Evolutionary conservation across 768 basidiomycete species (phyloP).

Genomic region (Russula griseocarnosa): DNA sequence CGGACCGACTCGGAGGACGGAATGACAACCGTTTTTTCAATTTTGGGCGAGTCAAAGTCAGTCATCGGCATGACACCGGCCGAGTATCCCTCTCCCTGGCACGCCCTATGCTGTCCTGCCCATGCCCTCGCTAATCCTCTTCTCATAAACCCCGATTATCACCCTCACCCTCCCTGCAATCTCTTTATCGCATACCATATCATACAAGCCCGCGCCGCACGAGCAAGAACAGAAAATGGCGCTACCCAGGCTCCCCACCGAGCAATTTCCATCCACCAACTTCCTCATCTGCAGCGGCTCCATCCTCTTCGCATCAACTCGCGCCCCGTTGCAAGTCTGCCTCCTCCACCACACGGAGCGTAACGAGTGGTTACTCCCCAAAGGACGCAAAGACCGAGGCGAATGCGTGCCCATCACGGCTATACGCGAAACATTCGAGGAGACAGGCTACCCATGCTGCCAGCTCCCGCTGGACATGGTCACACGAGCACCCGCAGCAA

Average conservation of each 20-base stretch:
- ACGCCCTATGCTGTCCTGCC: not conserved
- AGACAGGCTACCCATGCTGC: conserved; percentile 56
- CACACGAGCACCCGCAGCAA: conserved; percentile 52
- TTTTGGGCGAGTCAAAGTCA: not conserved
- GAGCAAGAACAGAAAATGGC: conserved; percentile 6
- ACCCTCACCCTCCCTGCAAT: not conserved
- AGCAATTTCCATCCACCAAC: conserved; percentile 18
- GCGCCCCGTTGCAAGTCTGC: conserved; percentile 32
- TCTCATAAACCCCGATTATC: not conserved
- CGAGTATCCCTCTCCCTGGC: not conserved
- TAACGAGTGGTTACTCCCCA: conserved; percentile 47
- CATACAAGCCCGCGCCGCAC: not conserved
- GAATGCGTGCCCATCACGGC: conserved; percentile 52
- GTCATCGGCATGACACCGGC: not conserved
- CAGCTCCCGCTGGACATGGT: conserved; percentile 48
- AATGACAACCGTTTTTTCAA: no score
- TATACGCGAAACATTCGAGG: conserved; percentile 59
- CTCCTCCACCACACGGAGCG: conserved; percentile 33
- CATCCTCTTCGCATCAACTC: conserved; percentile 31
- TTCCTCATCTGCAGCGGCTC: conserved; percentile 35
- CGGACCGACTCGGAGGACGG: not conserved
- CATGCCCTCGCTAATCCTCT: conserved; percentile 2
- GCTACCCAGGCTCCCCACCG: conserved; percentile 8
- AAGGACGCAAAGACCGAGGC: conserved; percentile 57
- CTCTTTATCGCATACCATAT: no score